Base-by-base conservation (phyloP, 352 stramenopile species). In the Plasmopara viticola region DNA sequence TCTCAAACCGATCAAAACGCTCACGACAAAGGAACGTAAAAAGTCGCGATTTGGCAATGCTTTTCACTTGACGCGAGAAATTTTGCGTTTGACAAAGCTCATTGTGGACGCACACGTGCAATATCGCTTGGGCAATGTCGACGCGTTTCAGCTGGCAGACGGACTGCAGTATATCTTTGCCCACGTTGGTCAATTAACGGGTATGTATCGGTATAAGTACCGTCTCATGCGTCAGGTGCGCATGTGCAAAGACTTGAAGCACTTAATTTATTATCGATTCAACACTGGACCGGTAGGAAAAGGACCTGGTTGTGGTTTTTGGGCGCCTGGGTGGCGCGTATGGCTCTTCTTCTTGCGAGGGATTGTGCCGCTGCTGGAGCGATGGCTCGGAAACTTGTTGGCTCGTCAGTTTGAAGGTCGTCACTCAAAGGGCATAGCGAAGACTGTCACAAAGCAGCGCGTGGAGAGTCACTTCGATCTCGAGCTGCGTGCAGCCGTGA, bases 151-250 rank as follows among this genome's bases (percentile, higher is more conserved):
- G 61, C 74, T 99, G 29, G 96, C 97, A 2, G 97, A 99, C 76
- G 97, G 97, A 18, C 70, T 99, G 46, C 97, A 99, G 82, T 99
- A 99, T 74, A 93, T 86, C 48, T 99, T 99, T 77, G 97, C 97
- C 37, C 97, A 99, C 75, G 97, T 99, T 38, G 97, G 97, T 9
- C 97, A 99, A 64, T 84, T 99, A 29, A 99, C 97, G 2, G 96
- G 96, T 59, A 99, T 99, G 96, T 99, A 99, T 64, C 77, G 97
- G 28, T 99, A 99, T 87, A 99, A 99, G 70, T 99, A 99, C 67
- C 85, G 89, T 20, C 70, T 98, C 41, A 98, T 98, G 94, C 86
- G 92, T 49, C 93, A 98, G 71, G 88, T 98, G 31, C 95, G 97
- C 47, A 99, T 98, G 86, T 99, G 96, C 78, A 99, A 99, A 78